A percentile compares a stretch with the other conserved stretches of the same genome.
Evolutionary conservation across 345 rosid species (phyloP).

Genomic region (Sisymbrium irio): DNA sequence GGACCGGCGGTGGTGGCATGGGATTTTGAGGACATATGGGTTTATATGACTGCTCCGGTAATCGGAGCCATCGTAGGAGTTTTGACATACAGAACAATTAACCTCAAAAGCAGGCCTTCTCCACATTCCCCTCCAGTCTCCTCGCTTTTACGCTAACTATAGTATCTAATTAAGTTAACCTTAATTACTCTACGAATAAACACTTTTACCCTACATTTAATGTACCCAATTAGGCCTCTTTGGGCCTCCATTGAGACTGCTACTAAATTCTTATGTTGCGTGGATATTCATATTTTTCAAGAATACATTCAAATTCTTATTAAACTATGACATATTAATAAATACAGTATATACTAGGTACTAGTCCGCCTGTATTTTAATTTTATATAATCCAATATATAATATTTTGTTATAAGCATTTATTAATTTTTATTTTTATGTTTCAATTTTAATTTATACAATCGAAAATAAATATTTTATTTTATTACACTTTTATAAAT

Average conservation of each 20-base stretch:
- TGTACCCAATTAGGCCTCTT: not conserved
- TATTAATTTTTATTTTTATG: too few species aligned
- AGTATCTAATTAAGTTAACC: not conserved
- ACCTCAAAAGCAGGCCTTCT: conserved; percentile 38
- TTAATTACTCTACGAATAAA: not conserved
- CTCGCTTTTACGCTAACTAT: conserved; percentile 23
- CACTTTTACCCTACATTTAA: not conserved
- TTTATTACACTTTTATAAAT: too few species aligned
- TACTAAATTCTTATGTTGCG: not conserved
- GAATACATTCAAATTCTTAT: too few species aligned
- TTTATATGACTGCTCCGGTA: conserved; percentile 69
- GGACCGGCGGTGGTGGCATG: conserved; percentile 83
- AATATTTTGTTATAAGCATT: too few species aligned
- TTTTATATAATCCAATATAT: too few species aligned
- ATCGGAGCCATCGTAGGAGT: conserved; percentile 66
- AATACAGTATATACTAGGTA: too few species aligned
- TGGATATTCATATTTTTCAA: too few species aligned
- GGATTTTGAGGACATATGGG: conserved; percentile 70
- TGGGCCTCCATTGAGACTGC: not conserved
- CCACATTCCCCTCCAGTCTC: conserved; percentile 37
- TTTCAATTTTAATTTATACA: too few species aligned
- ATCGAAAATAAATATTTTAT: too few species aligned
- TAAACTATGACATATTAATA: too few species aligned
- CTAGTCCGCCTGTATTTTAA: too few species aligned
- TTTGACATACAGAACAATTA: conserved; percentile 43